Percentiles rank a stretch among this genome's conserved stretches.
phyloP scores from a whole-genome alignment of 805 yeast genomes.

The Kodamaea nitidulidarum region DNA sequence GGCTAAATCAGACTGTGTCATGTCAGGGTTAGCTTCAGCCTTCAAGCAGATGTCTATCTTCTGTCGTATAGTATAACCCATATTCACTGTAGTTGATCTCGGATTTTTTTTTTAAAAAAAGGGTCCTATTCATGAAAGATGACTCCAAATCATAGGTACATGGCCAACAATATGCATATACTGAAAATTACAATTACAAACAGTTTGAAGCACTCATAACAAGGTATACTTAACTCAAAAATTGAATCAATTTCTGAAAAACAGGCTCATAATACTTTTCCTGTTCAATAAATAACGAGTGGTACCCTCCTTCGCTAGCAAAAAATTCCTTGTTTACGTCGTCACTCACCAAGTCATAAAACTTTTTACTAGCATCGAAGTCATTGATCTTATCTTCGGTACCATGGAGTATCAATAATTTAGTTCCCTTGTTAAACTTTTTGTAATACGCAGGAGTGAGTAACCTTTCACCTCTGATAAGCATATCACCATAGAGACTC shows the following conservation, averaged over 20 bases:
- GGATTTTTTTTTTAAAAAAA: not conserved
- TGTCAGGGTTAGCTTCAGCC: slow-evolving; percentile 62
- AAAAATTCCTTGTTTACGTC: slow-evolving; percentile 28
- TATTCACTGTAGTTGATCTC: slow-evolving; percentile 14
- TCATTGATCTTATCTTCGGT: slow-evolving; percentile 59
- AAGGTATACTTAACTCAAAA: slow-evolving; percentile 20
- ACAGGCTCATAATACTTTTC: slow-evolving; percentile 37
- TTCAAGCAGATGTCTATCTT: slow-evolving; percentile 64
- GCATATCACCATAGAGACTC: slow-evolving; percentile 58
- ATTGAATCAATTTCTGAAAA: slow-evolving; percentile 36
- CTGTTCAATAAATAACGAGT: slow-evolving; percentile 45
- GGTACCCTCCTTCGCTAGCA: slow-evolving; percentile 32
- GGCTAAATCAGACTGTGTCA: slow-evolving; percentile 66
- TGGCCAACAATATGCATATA: too few species aligned
- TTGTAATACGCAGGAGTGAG: slow-evolving; percentile 33
- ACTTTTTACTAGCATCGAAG: slow-evolving; percentile 42
- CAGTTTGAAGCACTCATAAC: too few species aligned
- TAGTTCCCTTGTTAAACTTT: slow-evolving; percentile 35
- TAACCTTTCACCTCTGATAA: slow-evolving; percentile 56
- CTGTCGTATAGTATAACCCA: slow-evolving; percentile 60
- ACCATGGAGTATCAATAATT: slow-evolving; percentile 61
- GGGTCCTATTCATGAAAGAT: too few species aligned
- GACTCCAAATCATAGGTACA: too few species aligned
- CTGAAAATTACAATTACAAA: not conserved
- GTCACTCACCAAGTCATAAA: slow-evolving; percentile 31